Conservation (phyloP, 176 grass and related monocot species). For the Tillandsia leiboldiana region DNA sequence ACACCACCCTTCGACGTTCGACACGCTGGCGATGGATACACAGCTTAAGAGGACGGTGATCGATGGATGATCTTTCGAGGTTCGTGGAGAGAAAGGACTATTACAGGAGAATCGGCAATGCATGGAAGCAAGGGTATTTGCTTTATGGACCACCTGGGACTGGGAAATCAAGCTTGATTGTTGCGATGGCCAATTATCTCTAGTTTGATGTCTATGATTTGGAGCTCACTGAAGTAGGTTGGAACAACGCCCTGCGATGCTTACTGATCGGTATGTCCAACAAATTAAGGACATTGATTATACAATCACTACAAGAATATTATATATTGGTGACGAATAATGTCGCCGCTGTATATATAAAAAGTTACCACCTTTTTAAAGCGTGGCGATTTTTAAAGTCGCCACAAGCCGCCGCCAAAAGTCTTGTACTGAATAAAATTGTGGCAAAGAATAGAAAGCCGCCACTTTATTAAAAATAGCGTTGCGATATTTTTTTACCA, state of each 20-base stretch:
- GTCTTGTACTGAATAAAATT: too few relatives aligned
- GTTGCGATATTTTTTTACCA: too few relatives aligned
- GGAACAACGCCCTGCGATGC: conserved; percentile 47
- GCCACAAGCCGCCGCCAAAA: too few relatives aligned
- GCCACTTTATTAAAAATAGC: too few relatives aligned
- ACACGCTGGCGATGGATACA: conserved; percentile 61
- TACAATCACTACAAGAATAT: conserved; percentile 6
- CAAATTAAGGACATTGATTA: conserved; percentile 88
- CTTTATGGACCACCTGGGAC: conserved; percentile 77
- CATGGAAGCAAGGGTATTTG: conserved; percentile 86
- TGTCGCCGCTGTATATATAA: too few relatives aligned
- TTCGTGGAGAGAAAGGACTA: conserved; percentile 73
- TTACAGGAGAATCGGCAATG: conserved; percentile 80
- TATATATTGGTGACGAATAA: too few relatives aligned
- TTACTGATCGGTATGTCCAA: conserved; percentile 69
- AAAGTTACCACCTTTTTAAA: too few relatives aligned
- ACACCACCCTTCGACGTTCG: conserved; percentile 64
- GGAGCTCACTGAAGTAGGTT: conserved; percentile 66
- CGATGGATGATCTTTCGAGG: conserved; percentile 71
- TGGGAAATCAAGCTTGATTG: conserved; percentile 88
- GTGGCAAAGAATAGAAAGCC: too few relatives aligned
- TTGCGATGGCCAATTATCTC: conserved; percentile 86
- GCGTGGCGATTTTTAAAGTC: too few relatives aligned
- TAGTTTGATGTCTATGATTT: conserved; percentile 93
- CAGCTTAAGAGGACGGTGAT: conserved; percentile 42